Base-by-base conservation (phyloP, 345 rosid species). In the Eutrema yunnanense region DNA sequence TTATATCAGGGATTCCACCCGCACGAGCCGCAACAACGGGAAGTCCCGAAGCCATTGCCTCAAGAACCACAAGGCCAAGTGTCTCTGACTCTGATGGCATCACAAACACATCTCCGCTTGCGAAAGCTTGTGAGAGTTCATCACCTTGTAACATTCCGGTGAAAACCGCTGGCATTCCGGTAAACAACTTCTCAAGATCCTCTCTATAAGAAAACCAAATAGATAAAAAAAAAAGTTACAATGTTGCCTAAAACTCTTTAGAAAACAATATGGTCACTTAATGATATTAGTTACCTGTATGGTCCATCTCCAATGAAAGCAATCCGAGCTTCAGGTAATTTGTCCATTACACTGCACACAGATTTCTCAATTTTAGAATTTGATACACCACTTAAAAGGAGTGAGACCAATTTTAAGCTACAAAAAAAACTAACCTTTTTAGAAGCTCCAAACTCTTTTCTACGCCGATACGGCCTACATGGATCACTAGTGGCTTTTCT, bases 1-100 rank as follows among this genome's bases (percentile, higher is more conserved):
- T 95, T 53, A 95, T 95, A 65, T 95, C 99, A 6, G 96, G 96
- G 62, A 95, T 84, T 68, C 99, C 99, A 6, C 99, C 97, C 0
- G 97, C 96, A 5, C 96, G 90, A 64, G 84, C 97, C 30, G 86
- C 99, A 65, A 95, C 97, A 37, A 95, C 97, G 0, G 97, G 94
- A 55, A 86, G 77, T 14, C 97, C 99, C 0, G 99, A 95, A 66
- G 99, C 84, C 99, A 95, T 95, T 66, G 99, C 96, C 74, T 92
- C 99, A 72, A 92, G 81, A 67, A 95, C 99, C 1, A 95, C 99
- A 5, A 85, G 96, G 38, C 99, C 99, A 2, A 95, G 96, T 11
- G 99, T 95, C 79, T 92, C 97, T 1, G 99, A 92, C 73, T 92
- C 99, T 9, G 99, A 95, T 47, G 99, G 99, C 96, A 92, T 95